A percentile compares a stretch with the other conserved stretches of the same genome.
Evolutionary conservation across 306 rosid species (phyloP).

Genomic region (Rubus parviflorus): DNA sequence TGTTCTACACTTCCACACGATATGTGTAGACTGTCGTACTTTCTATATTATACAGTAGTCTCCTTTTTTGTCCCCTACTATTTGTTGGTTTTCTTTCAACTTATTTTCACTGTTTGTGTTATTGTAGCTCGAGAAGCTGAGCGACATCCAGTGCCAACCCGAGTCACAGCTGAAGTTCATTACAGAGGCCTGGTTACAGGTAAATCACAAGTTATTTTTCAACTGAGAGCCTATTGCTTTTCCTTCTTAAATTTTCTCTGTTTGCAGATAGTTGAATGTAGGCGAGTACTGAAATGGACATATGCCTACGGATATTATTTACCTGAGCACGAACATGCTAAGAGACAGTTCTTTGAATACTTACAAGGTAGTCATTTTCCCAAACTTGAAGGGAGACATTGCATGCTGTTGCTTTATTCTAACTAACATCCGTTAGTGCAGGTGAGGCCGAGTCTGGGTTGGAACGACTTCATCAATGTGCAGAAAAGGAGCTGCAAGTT

Average conservation of each 20-base stretch:
- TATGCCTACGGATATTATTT: slow-evolving; percentile 91
- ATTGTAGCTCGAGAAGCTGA: slow-evolving; percentile 83
- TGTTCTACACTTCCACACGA: neutral
- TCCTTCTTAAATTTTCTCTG: slow-evolving; percentile 20
- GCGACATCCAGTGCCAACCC: slow-evolving; percentile 89
- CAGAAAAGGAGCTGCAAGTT: slow-evolving; percentile 68
- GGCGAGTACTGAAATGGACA: slow-evolving; percentile 95
- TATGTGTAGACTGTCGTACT: neutral
- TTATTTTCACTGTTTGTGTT: neutral
- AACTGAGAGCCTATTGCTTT: slow-evolving; percentile 8
- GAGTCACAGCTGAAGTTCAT: slow-evolving; percentile 96
- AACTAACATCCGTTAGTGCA: slow-evolving; percentile 23
- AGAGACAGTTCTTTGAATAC: slow-evolving; percentile 57
- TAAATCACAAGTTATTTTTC: slow-evolving; percentile 25
- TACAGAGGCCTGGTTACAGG: slow-evolving; percentile 98
- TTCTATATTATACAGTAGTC: neutral
- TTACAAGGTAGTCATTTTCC: slow-evolving; percentile 42
- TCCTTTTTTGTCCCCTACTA: neutral
- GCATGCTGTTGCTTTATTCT: slow-evolving; percentile 1
- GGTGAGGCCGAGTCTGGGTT: slow-evolving; percentile 89
- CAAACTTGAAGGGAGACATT: neutral
- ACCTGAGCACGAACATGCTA: slow-evolving; percentile 63
- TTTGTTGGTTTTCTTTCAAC: neutral
- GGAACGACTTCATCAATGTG: slow-evolving; percentile 81
- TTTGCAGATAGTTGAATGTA: slow-evolving; percentile 89